Base-by-base conservation (phyloP, 1,139 yeast genomes). In the Pichia kudriavzevii region DNA sequence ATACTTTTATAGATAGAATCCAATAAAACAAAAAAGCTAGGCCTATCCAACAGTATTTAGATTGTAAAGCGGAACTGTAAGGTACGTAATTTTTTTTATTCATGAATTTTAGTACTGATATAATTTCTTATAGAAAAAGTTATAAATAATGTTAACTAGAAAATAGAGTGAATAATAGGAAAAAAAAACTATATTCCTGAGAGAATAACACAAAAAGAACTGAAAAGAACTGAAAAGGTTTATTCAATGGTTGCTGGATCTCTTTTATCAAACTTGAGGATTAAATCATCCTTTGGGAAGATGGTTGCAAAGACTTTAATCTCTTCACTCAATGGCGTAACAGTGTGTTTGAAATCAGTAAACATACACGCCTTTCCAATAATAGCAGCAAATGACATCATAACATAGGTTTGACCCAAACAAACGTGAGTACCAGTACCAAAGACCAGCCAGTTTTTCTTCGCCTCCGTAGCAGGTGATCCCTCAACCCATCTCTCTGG, bases 361-460 rank as follows among this genome's bases (percentile, higher is more conserved):
- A 72, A 65, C 74, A 91, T 61, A 28, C 82, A 71, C 39, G 83
- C 87, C 60, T 88, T 88, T 55, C 98, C 98, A 56, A 91, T 74
- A 69, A 88, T 68, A 30, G 84, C 87, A 14, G 94, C 79, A 60
- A 91, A 80, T 47, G 88, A 74, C 75, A 85, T 79, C 74, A 83
- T 69, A 40, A 91, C 98, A 55, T 88, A 91, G 44, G 79, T 83
- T 66, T 85, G 93, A 50, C 98, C 98, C 48, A 91, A 67, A 63
- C 98, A 91, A 41, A 81, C 88, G 55, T 91, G 98, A 12, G 96
- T 91, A 40, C 98, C 98, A 36, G 94, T 79, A 43, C 98, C 98
- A 53, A 91, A 91, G 13, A 87, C 96, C 48, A 91, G 73, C 94
- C 95, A 91, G 66, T 88, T 88, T 60, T 83, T 80, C 58, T 79